phyloP scores from a whole-genome alignment of 441 rosid species.

The Bruguiera hainesii region DNA sequence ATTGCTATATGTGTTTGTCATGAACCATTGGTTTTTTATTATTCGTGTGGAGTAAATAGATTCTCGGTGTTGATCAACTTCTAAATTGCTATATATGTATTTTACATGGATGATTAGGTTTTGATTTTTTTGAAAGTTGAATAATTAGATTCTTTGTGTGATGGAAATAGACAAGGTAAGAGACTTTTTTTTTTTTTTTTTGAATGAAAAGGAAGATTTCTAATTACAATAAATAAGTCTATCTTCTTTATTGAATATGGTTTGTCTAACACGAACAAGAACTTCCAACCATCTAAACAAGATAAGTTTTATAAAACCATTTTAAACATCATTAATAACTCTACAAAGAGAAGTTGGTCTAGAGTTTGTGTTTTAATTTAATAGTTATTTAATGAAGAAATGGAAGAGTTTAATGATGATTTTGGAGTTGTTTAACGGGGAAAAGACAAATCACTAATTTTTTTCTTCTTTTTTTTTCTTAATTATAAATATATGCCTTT shows the following conservation, averaged over 20 bases:
- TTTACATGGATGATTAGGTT: too few species aligned
- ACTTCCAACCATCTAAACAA: conserved; percentile 55
- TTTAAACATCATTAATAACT: conserved; percentile 48
- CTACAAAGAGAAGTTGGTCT: conserved; percentile 56
- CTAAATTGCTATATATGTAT: too few species aligned
- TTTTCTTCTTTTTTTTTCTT: background rate
- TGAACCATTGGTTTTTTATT: too few species aligned
- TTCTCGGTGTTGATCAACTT: too few species aligned
- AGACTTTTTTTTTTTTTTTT: too few species aligned
- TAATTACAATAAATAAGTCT: conserved; percentile 46
- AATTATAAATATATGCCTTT: background rate
- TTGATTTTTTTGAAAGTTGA: too few species aligned
- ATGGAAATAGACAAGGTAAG: too few species aligned
- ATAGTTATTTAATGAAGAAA: conserved; percentile 72
- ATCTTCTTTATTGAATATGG: conserved; percentile 84
- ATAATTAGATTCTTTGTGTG: too few species aligned
- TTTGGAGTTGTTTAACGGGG: conserved; percentile 79
- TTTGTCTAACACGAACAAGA: conserved; percentile 62
- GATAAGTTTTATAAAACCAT: conserved; percentile 52
- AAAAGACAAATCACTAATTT: conserved; percentile 12
- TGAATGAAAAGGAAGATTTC: too few species aligned
- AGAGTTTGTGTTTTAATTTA: conserved; percentile 81
- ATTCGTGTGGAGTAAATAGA: too few species aligned
- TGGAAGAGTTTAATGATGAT: conserved; percentile 77
- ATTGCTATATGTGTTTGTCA: too few species aligned